Conservation (phyloP, 2,329 filamentous ascomycete species). For the Fusarium sp. region DNA sequence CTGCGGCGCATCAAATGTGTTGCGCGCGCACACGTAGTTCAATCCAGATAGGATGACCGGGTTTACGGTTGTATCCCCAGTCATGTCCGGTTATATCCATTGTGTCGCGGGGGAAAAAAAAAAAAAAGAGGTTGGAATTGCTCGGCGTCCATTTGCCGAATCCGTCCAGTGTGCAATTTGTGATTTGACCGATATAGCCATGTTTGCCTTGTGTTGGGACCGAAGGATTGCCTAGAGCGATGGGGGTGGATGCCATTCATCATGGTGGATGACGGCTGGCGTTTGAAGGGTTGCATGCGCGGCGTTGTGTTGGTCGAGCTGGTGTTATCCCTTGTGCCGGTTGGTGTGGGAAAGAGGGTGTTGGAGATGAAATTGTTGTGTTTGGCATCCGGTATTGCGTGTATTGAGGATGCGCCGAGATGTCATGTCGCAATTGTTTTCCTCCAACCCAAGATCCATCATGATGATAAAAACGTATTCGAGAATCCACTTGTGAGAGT, state of each 20-base stretch:
- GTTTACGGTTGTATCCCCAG: not conserved
- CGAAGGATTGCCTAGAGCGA: not conserved
- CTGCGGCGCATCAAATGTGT: not conserved
- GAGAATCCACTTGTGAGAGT: not conserved
- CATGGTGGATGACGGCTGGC: constrained; percentile 8
- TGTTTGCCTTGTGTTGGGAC: constrained; percentile 8
- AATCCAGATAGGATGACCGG: not conserved
- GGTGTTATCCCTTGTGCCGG: constrained; percentile 25
- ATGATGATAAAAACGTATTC: not conserved
- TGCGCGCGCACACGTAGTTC: not conserved
- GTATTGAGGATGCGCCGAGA: constrained; percentile 6
- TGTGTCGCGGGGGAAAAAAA: not conserved
- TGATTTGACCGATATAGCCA: not conserved
- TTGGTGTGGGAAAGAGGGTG: constrained; percentile 8
- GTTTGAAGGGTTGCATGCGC: constrained; percentile 15
- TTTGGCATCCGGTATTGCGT: constrained; percentile 27
- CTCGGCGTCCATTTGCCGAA: constrained; percentile 5
- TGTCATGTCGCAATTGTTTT: constrained; percentile 16
- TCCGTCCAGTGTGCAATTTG: constrained; percentile 1
- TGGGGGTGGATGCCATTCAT: not conserved
- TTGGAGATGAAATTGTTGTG: constrained; percentile 15
- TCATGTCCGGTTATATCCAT: not conserved
- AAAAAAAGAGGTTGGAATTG: not conserved
- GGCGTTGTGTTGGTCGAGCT: constrained; percentile 19
- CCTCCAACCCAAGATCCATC: constrained; percentile 15